phyloP scores from a whole-genome alignment of 2,329 filamentous ascomycete genomes.

The Mycosphaerella sp. region DNA sequence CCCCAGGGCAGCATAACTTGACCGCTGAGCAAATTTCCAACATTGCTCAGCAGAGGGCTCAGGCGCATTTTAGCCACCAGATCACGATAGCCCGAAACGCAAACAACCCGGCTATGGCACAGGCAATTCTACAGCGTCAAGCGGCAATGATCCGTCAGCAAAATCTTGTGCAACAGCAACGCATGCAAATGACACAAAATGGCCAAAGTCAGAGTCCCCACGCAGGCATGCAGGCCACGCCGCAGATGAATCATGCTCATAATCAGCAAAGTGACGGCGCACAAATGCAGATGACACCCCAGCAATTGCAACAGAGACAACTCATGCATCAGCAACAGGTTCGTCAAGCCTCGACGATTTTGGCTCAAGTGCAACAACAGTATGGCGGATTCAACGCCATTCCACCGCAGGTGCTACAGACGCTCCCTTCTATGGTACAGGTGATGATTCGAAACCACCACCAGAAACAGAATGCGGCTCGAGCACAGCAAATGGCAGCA shows the following conservation, averaged over 20 bases:
- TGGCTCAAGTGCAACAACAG: conserved; percentile 19
- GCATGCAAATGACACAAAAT: conserved; percentile 13
- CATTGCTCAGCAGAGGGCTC: conserved; percentile 27
- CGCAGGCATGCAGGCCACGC: conserved; percentile 19
- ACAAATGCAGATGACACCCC: conserved; percentile 22
- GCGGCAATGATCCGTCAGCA: conserved; percentile 25
- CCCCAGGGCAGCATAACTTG: conserved; percentile 22
- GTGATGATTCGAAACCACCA: conserved; percentile 21
- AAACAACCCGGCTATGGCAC: conserved; percentile 20
- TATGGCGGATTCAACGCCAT: conserved; percentile 22
- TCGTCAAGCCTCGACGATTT: conserved; percentile 19
- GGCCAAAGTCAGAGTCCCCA: conserved; percentile 19
- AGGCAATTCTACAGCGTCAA: conserved; percentile 22
- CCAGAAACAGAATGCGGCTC: conserved; percentile 21
- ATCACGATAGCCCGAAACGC: conserved; percentile 25
- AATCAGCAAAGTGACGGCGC: conserved; percentile 22
- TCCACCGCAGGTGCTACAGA: conserved; percentile 17
- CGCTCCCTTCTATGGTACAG: conserved; percentile 19
- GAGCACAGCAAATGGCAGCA: conserved; percentile 23
- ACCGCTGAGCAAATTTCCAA: conserved; percentile 33
- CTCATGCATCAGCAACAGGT: conserved; percentile 20
- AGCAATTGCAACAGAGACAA: conserved; percentile 20
- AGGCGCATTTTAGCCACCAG: conserved; percentile 28
- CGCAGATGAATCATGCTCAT: conserved; percentile 23
- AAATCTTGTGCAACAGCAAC: conserved; percentile 12